Evolutionary conservation across 768 basidiomycete genomes (phyloP).

Genomic region (Boletus tomentosulus): DNA sequence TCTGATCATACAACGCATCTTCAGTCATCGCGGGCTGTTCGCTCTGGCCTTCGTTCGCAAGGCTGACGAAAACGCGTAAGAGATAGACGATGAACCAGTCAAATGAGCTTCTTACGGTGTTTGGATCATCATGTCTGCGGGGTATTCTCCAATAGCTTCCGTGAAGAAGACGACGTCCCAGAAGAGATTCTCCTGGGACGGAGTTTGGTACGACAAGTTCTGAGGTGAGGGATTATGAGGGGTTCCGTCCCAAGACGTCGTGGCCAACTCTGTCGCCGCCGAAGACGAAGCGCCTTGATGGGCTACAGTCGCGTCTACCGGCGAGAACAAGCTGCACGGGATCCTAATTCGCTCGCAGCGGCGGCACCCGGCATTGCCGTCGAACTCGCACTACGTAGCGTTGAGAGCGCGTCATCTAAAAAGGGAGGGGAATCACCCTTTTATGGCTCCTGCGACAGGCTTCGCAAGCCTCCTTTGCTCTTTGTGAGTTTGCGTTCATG

Average conservation of each 20-base stretch:
- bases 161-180: background rate
- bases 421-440: conserved; percentile 10
- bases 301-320: background rate
- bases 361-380: conserved; percentile 10
- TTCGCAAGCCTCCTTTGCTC: conserved; percentile 26
- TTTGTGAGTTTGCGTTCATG: conserved; percentile 19
- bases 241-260: conserved; percentile 4
- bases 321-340: conserved; percentile 15
- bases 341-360: conserved; percentile 14
- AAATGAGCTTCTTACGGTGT: conserved; percentile 6
- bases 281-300: conserved; percentile 6
- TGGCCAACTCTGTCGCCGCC: background rate
- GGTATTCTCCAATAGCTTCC: conserved; percentile 3
- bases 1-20: conserved; percentile 4
- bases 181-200: background rate
- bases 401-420: conserved; percentile 1
- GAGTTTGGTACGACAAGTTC: background rate
- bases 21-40: conserved; percentile 9
- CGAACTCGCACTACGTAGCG: conserved; percentile 16
- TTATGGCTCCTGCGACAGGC: conserved; percentile 25
- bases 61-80: conserved; percentile 5
- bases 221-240: conserved; percentile 1
- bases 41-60: conserved; percentile 5
- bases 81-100: background rate
- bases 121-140: conserved; percentile 3